Evolutionary conservation across 2,329 filamentous ascomycete genomes (phyloP).

Genomic region (Nannizziopsis barbatae): DNA sequence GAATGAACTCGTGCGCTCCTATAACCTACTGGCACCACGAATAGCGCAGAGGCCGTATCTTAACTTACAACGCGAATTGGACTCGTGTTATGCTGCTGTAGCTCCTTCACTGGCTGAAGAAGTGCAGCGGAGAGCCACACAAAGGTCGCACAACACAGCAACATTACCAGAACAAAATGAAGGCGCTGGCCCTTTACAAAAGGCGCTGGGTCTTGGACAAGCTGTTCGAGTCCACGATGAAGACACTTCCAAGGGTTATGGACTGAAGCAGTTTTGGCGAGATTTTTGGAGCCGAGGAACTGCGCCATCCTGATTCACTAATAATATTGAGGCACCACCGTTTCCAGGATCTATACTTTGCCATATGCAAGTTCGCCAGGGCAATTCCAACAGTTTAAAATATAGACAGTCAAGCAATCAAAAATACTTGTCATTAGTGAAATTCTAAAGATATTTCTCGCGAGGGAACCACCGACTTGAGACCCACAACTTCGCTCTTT

Average conservation of each 20-base stretch:
- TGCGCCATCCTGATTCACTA: constrained; percentile 1
- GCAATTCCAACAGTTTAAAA: no score
- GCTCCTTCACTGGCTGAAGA: constrained; percentile 62
- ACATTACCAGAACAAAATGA: constrained; percentile 6
- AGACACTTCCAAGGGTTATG: constrained; percentile 59
- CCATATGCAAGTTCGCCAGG: no score
- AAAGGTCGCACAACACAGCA: constrained; percentile 19
- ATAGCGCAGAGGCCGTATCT: constrained; percentile 91
- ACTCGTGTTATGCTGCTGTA: constrained; percentile 71
- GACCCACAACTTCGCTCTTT: no score
- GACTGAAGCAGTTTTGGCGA: constrained; percentile 78
- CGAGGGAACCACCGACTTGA: no score
- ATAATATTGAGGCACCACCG: not conserved
- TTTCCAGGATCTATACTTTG: no score
- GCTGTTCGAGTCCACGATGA: constrained; percentile 60
- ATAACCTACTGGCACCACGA: constrained; percentile 89
- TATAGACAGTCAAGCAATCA: no score
- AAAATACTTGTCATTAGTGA: no score
- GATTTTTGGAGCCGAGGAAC: constrained; percentile 51
- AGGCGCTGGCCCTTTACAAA: constrained; percentile 27
- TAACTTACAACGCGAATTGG: constrained; percentile 68
- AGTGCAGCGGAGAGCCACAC: constrained; percentile 57
- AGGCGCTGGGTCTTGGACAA: constrained; percentile 37
- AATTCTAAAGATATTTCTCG: no score
- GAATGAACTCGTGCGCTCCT: constrained; percentile 69